Base-by-base conservation (phyloP, 768 basidiomycete genomes). In the button mushroom (Agaricus bisporus) region DNA sequence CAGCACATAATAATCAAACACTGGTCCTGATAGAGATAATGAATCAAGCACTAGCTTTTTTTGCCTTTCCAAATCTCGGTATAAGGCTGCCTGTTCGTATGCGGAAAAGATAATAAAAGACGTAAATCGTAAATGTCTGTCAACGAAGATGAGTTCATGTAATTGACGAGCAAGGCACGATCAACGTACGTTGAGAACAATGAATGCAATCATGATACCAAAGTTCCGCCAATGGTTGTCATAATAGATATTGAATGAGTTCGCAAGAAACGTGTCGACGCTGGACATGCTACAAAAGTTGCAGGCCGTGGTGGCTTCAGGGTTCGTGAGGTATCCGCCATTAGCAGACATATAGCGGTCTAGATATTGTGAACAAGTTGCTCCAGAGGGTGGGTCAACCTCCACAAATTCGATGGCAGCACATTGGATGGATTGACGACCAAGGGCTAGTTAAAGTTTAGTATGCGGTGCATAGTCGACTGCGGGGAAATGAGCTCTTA, bases 291-390 rank as follows among this genome's bases (percentile, higher is more conserved):
- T 66, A 61, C 90, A 92, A 66, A 79, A 85, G 18, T 71, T 54
- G 62, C 86, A 89, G 41, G 61, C 65, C n/a, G 66, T 54, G 0
- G 77, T 76, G 3, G 82, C 79, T n/a, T 75, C 63, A 1, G 79
- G 73, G 58, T 86, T 77, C 20, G 70, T 60, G 26, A 88, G 64
- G 57, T 82, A 83, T 8, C 86, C 85, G 0, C 85, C 80, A 4
- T 73, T 69, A 1, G 58, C 41, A 0, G 64, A 54, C 14, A 84
- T 80, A 66, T 75, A 90, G 0, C 68, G 61, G 17, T 64, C 44
- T 63, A 86, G 67, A 63, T 80, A 89, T 3, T 70, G 55, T 3
- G 59, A 59, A 60, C 88, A 90, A 4, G 72, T 80, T 55, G 72
- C 59, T 2, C 81, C 83, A 1, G 66, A 55, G 1, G 82, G 80